phyloP scores from a whole-genome alignment of 805 yeast species.

The Kluyveromyces dobzhanskii region DNA sequence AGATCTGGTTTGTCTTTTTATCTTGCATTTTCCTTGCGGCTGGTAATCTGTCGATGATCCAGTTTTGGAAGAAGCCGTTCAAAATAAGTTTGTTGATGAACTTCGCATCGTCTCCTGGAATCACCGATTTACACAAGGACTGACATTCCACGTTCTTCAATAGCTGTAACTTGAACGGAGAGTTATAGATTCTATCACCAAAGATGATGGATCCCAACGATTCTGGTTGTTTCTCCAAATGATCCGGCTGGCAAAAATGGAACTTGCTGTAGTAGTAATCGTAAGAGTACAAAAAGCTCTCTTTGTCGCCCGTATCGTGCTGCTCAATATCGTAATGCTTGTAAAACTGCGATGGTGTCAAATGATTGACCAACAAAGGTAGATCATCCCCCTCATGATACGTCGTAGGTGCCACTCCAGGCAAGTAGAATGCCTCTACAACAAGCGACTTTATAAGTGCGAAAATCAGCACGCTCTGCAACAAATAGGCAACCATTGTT shows the following conservation, averaged over 20 bases:
- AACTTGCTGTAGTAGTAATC: slow-evolving; percentile 79
- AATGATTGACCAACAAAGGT: slow-evolving; percentile 78
- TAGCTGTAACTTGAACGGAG: slow-evolving; percentile 82
- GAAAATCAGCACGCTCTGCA: neutral
- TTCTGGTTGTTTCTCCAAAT: slow-evolving; percentile 60
- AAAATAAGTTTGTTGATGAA: slow-evolving; percentile 74
- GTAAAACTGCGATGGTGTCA: slow-evolving; percentile 62
- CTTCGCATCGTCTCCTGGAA: slow-evolving; percentile 56
- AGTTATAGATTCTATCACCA: slow-evolving; percentile 91
- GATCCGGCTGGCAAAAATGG: slow-evolving; percentile 70
- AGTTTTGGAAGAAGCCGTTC: slow-evolving; percentile 80
- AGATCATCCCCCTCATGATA: slow-evolving; percentile 65
- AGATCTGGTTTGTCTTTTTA: slow-evolving; percentile 47
- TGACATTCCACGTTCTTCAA: slow-evolving; percentile 62
- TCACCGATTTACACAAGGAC: slow-evolving; percentile 50
- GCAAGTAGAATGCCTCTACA: slow-evolving; percentile 55
- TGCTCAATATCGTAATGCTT: slow-evolving; percentile 34
- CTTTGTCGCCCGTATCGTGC: slow-evolving; percentile 32
- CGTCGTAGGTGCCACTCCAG: slow-evolving; percentile 94
- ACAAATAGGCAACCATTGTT: neutral
- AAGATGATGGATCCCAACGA: slow-evolving; percentile 87
- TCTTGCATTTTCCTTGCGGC: slow-evolving; percentile 64
- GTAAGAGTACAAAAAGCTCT: slow-evolving; percentile 60
- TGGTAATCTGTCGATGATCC: slow-evolving; percentile 94
- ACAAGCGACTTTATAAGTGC: neutral